Conservation (phyloP, 2,329 filamentous ascomycete species). For the Penicillium sp. region DNA sequence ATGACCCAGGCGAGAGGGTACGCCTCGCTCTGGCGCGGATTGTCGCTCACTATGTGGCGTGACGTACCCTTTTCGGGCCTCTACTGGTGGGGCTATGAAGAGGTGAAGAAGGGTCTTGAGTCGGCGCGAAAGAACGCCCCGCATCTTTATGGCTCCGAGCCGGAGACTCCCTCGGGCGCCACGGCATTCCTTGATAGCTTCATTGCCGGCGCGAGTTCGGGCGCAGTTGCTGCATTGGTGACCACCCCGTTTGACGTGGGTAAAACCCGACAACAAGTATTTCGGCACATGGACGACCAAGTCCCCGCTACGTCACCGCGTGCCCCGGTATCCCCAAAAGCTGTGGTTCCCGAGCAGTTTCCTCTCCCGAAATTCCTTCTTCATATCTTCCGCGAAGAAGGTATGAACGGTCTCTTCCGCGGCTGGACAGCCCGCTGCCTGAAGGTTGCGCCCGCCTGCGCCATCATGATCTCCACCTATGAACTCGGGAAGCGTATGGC, state of each 20-base stretch:
- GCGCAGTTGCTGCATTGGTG: constrained; percentile 78
- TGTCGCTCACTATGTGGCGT: constrained; percentile 89
- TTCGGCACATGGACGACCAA: constrained; percentile 56
- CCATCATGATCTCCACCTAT: constrained; percentile 99
- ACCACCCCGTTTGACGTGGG: constrained; percentile 97
- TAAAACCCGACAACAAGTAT: constrained; percentile 90
- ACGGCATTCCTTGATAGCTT: constrained; percentile 84
- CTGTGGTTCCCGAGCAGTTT: constrained; percentile 63
- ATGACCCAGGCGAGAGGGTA: constrained; percentile 80
- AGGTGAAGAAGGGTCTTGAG: constrained; percentile 68
- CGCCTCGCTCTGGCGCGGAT: constrained; percentile 80
- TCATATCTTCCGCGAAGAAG: constrained; percentile 88
- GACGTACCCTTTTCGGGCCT: constrained; percentile 96
- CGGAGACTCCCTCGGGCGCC: constrained; percentile 56
- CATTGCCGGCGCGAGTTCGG: constrained; percentile 76
- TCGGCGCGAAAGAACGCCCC: constrained; percentile 59
- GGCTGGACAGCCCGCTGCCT: constrained; percentile 90
- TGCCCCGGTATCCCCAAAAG: constrained; percentile 1
- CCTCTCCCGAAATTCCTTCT: constrained; percentile 80
- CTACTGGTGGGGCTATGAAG: constrained; percentile 98
- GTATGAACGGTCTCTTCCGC: constrained; percentile 74
- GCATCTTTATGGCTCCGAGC: constrained; percentile 48
- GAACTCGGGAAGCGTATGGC: constrained; percentile 93
- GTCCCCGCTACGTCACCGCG: constrained; percentile 17
- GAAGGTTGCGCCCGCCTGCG: constrained; percentile 93